Evolutionary conservation across 2,329 filamentous ascomycete species (phyloP).

Genomic region (Colletotrichum sp.): DNA sequence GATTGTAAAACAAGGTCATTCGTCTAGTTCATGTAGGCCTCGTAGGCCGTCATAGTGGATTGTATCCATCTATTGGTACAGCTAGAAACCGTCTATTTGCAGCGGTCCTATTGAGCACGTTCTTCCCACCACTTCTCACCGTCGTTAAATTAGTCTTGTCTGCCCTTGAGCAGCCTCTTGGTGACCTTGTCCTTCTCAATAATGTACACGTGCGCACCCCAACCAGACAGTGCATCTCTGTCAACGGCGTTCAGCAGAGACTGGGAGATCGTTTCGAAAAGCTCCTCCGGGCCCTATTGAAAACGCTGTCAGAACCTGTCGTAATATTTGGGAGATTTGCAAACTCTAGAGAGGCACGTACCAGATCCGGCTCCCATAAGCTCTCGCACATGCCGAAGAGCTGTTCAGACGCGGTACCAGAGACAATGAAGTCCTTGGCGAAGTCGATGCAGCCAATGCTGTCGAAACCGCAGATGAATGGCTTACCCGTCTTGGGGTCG

Average conservation of each 20-base stretch:
- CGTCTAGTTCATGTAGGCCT: slow-evolving; percentile 19
- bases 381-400: slow-evolving; percentile 98
- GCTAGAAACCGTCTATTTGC: slow-evolving; percentile 25
- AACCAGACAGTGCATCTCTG: slow-evolving; percentile 93
- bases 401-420: slow-evolving; percentile 94
- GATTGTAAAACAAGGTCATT: slow-evolving; percentile 11
- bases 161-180: slow-evolving; percentile 96
- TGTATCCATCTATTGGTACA: slow-evolving; percentile 39
- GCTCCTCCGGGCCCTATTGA: slow-evolving; percentile 80
- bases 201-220: slow-evolving; percentile 99
- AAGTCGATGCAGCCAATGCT: slow-evolving; percentile 99
- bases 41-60: slow-evolving; percentile 17
- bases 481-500: slow-evolving; percentile 90
- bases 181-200: slow-evolving; percentile 99
- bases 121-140: background rate
- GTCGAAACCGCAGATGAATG: slow-evolving; percentile 99
- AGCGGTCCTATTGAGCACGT: slow-evolving; percentile 14
- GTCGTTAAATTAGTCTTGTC: slow-evolving; percentile 75
- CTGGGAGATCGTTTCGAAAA: slow-evolving; percentile 99
- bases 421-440: slow-evolving; percentile 99
- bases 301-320: slow-evolving; percentile 21
- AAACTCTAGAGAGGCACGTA: slow-evolving; percentile 47
- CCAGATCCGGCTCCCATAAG: slow-evolving; percentile 96
- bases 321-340: background rate
- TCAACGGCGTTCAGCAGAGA: slow-evolving; percentile 94